A percentile compares a stretch with the other conserved stretches of the same genome.
Conservation (phyloP, 345 rosid species). For the Raphanus sativus region DNA sequence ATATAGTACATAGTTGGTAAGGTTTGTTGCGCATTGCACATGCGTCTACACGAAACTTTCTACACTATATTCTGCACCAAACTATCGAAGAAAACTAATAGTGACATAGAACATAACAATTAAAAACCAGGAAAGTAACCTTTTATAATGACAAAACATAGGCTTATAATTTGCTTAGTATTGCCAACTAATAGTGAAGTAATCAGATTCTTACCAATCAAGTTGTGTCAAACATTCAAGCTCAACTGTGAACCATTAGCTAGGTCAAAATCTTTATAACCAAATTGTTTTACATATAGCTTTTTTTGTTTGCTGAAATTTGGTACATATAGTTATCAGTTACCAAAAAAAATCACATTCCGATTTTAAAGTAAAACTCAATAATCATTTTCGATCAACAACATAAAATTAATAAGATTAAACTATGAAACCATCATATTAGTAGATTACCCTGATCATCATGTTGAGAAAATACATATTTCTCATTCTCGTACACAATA, state of each 20-base stretch:
- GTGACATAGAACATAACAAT: neutral
- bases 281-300: neutral
- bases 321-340: neutral
- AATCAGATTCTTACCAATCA: neutral
- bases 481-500: neutral
- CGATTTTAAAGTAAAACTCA: neutral
- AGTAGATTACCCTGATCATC: neutral
- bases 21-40: slow-evolving; percentile 16
- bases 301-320: neutral
- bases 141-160: no score
- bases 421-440: neutral
- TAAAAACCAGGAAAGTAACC: neutral
- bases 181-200: neutral
- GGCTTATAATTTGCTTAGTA: neutral
- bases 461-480: neutral
- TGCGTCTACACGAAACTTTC: neutral
- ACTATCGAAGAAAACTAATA: neutral
- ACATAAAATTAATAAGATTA: neutral
- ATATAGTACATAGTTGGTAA: slow-evolving; percentile 15
- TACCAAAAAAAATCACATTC: neutral
- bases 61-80: neutral
- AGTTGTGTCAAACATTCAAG: neutral
- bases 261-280: neutral
- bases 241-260: neutral
- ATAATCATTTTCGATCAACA: neutral